phyloP scores from a whole-genome alignment of 2,329 filamentous ascomycete species.

The Graphilbum ipis-grandicollis region DNA sequence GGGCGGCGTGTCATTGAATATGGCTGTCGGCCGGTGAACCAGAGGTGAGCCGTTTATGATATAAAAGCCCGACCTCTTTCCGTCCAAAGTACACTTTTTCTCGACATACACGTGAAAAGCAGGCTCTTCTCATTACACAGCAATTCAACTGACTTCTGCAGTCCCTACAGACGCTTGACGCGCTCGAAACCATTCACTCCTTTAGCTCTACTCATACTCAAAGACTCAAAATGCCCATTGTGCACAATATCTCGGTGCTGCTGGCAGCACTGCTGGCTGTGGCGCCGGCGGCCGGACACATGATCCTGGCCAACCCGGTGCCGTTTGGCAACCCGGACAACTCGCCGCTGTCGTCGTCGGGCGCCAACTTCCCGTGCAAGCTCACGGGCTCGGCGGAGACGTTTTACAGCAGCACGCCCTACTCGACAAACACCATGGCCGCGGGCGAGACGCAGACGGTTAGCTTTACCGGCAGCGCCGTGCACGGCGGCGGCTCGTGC shows the following conservation, averaged over 20 bases:
- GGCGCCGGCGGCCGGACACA: slow-evolving; percentile 6
- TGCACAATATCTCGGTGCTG: slow-evolving; percentile 1
- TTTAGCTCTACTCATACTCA: neutral
- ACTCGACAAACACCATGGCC: slow-evolving; percentile 9
- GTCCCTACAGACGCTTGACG: too few species aligned
- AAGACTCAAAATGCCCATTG: neutral
- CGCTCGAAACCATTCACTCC: neutral
- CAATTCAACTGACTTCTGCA: too few species aligned
- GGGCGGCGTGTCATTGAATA: too few species aligned
- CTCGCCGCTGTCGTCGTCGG: slow-evolving; percentile 8
- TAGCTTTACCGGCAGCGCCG: slow-evolving; percentile 13
- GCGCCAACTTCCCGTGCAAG: slow-evolving; percentile 11
- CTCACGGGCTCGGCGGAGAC: slow-evolving; percentile 20
- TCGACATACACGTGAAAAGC: too few species aligned
- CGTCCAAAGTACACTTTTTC: too few species aligned
- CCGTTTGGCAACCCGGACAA: slow-evolving; percentile 10
- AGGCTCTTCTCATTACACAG: too few species aligned
- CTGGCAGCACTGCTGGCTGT: slow-evolving; percentile 3
- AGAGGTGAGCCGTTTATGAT: too few species aligned
- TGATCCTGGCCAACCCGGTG: slow-evolving; percentile 8
- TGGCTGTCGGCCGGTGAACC: too few species aligned
- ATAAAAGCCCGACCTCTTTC: too few species aligned
- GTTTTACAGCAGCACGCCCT: slow-evolving; percentile 17
- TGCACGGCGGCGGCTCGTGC: slow-evolving; percentile 16
- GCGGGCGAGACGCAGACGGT: slow-evolving; percentile 8